These are phyloP conservation scores for Madurella mycetomatis DNA, from an alignment of 2,329 filamentous ascomycete species.

Conservation along the genomic window DNA sequence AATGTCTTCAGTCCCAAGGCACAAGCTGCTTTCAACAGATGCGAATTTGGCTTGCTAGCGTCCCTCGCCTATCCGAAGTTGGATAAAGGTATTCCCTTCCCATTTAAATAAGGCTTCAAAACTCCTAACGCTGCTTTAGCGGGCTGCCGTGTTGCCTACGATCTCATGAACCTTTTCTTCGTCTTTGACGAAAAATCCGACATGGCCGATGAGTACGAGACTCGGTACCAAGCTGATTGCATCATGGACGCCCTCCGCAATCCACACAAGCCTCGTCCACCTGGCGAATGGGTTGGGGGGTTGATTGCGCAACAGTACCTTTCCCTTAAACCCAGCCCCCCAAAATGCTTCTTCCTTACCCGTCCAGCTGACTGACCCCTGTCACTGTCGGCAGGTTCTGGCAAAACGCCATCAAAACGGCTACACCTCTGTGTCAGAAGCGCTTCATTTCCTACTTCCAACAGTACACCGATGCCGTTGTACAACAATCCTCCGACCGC, in stretches of 20 bases:
- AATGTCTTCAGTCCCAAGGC: background rate
- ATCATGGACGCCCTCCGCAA: slow-evolving; percentile 24
- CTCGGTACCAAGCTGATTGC: slow-evolving; percentile 5
- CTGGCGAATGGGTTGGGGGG: slow-evolving; percentile 21
- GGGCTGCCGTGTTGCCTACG: slow-evolving; percentile 9
- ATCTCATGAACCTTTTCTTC: slow-evolving; percentile 29
- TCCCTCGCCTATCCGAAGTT: background rate
- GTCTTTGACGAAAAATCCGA: slow-evolving; percentile 27
- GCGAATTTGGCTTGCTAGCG: background rate
- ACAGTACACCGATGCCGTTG: slow-evolving; percentile 25
- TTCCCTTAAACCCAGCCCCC: no score
- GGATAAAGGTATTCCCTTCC: background rate
- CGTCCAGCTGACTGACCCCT: background rate
- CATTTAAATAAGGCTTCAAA: no score
- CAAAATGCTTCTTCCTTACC: background rate
- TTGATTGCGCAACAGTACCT: slow-evolving; percentile 26
- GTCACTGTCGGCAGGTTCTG: slow-evolving; percentile 23
- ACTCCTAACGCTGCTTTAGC: background rate
- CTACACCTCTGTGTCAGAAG: slow-evolving; percentile 19
- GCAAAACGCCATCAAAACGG: slow-evolving; percentile 16
- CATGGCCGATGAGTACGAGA: slow-evolving; percentile 6
- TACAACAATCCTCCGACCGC: slow-evolving; percentile 25
- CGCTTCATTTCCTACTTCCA: slow-evolving; percentile 26
- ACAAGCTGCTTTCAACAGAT: background rate
- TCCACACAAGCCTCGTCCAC: slow-evolving; percentile 17